Base-by-base conservation (phyloP, 768 basidiomycete species). In the Lentinula raphanica region DNA sequence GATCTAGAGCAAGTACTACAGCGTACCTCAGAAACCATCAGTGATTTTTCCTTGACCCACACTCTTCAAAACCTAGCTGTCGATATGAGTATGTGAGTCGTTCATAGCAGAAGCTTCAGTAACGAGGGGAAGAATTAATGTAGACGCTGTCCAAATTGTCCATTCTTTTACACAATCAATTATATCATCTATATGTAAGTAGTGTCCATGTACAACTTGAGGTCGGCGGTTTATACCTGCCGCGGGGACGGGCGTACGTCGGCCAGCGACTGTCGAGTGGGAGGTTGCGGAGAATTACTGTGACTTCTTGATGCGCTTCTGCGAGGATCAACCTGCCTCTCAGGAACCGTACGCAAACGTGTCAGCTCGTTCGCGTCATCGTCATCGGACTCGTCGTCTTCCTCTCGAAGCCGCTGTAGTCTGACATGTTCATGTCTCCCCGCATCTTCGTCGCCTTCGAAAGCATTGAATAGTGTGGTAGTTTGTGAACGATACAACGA, bases 401-500 rank as follows among this genome's bases (percentile, higher is more conserved):
- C 87, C 74, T 94, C 92, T 38, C 78, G 73, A 54, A 95, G 72
- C 60, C 78, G 76, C 12, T 81, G 76, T 48, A 95, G 66, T 12
- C 85, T 85, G 42, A 88, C 75, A 56, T 69, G 70, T 50, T 80
- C 75, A 66, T 65, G 58, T 28, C 48, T 63, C 40, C 57, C 65
- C 23, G 17, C 62, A 38, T 60, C 59, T 57, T 78, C 80, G 27
- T 76, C 76, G 49, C 79, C 84, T 56, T 87, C 90, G 64, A 89
- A 93, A 12, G 91, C 80, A 68, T 80, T 85, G 72, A 93, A 94
- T 25, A 95, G 73, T 15, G 85, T 85, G 6, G 78, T 72, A 39
- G 79, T 77, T 65, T 89, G 87, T 2, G 81, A 75, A 25, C 86
- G 83, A 63, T 87, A 88, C 12, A 87, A 72, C 17, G 86, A 87